Evolutionary conservation across 2,329 filamentous ascomycete genomes (phyloP).

Genomic region (Emydomyces testavorans): DNA sequence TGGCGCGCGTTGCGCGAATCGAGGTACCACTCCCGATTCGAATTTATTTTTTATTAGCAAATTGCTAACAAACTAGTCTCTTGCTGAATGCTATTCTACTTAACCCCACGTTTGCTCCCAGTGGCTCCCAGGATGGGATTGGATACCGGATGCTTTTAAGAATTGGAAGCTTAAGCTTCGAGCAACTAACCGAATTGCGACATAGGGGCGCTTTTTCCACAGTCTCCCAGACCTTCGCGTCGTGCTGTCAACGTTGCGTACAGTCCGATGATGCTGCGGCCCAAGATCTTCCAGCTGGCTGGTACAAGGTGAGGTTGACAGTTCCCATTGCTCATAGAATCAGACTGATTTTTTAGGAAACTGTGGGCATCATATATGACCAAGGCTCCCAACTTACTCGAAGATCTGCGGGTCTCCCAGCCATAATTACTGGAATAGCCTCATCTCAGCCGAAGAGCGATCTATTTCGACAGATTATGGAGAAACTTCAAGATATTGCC

Average conservation of each 20-base stretch:
- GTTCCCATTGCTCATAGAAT: constrained; percentile 9
- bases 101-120: constrained; percentile 41
- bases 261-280: constrained; percentile 39
- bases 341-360: constrained; percentile 26
- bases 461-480: constrained; percentile 33
- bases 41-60: neutral
- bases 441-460: constrained; percentile 45
- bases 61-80: constrained; percentile 43
- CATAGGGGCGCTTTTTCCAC: constrained; percentile 91
- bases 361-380: constrained; percentile 57
- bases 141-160: constrained; percentile 48
- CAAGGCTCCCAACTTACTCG: constrained; percentile 72
- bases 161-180: constrained; percentile 65
- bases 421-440: constrained; percentile 71
- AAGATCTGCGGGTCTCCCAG: constrained; percentile 82
- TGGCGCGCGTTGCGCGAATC: constrained; percentile 93
- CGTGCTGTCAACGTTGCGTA: constrained; percentile 59
- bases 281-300: constrained; percentile 46
- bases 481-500: constrained; percentile 32
- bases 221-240: constrained; percentile 74
- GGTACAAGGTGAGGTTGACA: constrained; percentile 52
- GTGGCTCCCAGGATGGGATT: constrained; percentile 35
- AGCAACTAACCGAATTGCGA: constrained; percentile 67
- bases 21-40: constrained; percentile 44
- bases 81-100: constrained; percentile 54